These are phyloP conservation scores for Candolleomyces aberdarensis DNA, from an alignment of 768 basidiomycete species.

Conservation along the genomic window DNA sequence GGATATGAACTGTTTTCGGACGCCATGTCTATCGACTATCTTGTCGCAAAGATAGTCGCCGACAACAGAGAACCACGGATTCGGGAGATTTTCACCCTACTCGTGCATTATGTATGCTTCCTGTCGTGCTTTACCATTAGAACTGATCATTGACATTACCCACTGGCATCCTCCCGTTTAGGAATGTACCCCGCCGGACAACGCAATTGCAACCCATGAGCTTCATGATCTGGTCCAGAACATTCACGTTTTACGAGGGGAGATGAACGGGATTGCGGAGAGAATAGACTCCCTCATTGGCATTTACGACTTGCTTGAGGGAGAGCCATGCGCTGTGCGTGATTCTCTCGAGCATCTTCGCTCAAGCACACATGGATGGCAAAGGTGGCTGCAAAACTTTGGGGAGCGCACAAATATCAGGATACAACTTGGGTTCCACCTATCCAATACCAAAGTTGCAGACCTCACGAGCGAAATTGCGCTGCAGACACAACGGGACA, in stretches of 20 bases:
- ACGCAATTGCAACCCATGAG: not conserved
- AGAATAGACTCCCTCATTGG: not conserved
- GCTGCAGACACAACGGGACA: constrained; percentile 2
- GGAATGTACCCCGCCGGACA: no score
- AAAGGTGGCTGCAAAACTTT: not conserved
- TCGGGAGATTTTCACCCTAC: no score
- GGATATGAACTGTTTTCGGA: no score
- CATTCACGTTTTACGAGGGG: no score
- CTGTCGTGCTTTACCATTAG: no score
- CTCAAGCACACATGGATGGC: not conserved
- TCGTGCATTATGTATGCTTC: no score
- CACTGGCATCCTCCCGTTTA: no score
- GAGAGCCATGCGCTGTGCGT: not conserved
- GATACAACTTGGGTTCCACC: not conserved
- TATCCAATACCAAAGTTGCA: constrained; percentile 6
- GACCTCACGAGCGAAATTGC: constrained; percentile 9
- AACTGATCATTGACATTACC: no score
- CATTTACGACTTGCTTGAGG: not conserved
- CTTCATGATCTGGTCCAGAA: no score
- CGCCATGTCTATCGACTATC: no score
- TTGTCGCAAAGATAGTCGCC: no score
- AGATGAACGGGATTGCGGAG: not conserved
- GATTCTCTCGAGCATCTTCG: not conserved
- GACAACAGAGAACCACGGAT: no score
- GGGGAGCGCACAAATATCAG: not conserved